Evolutionary conservation across 2,329 filamentous ascomycete species (phyloP).

Genomic region (Aspergillus vadensis): DNA sequence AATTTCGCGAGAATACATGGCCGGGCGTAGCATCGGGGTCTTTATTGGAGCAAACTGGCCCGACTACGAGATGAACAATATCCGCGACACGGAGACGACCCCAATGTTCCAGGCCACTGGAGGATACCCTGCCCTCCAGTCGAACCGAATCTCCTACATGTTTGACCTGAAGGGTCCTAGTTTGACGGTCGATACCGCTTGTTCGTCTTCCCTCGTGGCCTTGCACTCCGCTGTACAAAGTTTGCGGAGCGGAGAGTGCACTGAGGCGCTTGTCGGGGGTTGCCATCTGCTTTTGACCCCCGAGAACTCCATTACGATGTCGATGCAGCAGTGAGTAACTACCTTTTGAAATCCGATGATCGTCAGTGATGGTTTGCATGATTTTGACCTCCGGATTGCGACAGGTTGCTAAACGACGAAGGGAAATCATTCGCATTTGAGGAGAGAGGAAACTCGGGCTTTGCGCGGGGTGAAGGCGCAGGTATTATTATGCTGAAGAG

Average conservation of each 20-base stretch:
- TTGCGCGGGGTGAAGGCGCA: conserved; percentile 65
- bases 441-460: conserved; percentile 59
- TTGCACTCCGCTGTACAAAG: conserved; percentile 29
- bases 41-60: conserved; percentile 24
- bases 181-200: conserved; percentile 32
- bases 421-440: conserved; percentile 46
- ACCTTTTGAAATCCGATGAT: conserved; percentile 15
- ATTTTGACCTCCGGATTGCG: conserved; percentile 46
- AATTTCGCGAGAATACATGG: conserved; percentile 20
- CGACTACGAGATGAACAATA: conserved; percentile 25
- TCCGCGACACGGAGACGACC: conserved; percentile 24
- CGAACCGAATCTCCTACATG: conserved; percentile 33
- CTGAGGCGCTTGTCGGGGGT: conserved; percentile 29
- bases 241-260: conserved; percentile 14
- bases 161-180: conserved; percentile 32
- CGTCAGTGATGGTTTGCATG: conserved; percentile 14
- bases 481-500: conserved; percentile 61
- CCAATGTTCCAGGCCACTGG: conserved; percentile 25
- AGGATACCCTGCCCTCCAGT: conserved; percentile 13
- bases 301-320: conserved; percentile 24
- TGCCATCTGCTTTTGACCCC: conserved; percentile 42
- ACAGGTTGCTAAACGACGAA: conserved; percentile 44
- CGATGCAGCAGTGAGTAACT: not conserved
- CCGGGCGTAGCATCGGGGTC: conserved; percentile 22
- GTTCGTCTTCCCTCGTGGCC: conserved; percentile 25